Conservation (phyloP, 1,139 yeast genomes). For the Sugiyamaella pinicola region DNA sequence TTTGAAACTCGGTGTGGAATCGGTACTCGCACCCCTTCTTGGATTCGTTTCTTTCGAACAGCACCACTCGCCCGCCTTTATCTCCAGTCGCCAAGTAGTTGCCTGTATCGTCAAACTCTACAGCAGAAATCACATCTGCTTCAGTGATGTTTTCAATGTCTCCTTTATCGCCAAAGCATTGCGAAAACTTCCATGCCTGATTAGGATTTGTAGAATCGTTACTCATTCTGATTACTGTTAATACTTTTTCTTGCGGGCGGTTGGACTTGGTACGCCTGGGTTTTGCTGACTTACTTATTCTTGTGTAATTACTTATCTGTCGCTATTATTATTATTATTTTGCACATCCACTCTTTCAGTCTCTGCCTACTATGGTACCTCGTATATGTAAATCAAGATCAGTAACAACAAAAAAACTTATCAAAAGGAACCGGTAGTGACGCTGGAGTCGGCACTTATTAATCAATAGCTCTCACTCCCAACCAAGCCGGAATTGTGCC, state of each 20-base stretch:
- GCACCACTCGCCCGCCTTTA: constrained; percentile 95
- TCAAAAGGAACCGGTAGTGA: no score
- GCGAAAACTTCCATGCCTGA: constrained; percentile 47
- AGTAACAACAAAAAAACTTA: no score
- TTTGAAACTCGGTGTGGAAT: constrained; percentile 95
- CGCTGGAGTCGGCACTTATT: no score
- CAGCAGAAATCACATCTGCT: constrained; percentile 96
- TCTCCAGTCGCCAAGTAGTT: constrained; percentile 97
- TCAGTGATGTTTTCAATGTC: constrained; percentile 95
- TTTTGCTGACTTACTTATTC: not conserved
- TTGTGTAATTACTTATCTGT: not conserved
- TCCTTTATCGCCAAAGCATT: constrained; percentile 97
- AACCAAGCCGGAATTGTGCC: not conserved
- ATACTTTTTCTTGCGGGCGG: no score
- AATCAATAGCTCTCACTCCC: not conserved
- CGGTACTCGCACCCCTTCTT: constrained; percentile 90
- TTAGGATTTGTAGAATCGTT: constrained; percentile 38
- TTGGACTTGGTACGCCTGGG: no score
- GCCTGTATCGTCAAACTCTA: constrained; percentile 94
- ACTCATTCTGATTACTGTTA: constrained; percentile 6
- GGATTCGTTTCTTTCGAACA: constrained; percentile 83
- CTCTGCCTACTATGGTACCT: no score
- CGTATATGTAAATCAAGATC: not conserved
- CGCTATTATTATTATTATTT: no score
- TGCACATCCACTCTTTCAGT: not conserved